Conservation (phyloP, 2,329 filamentous ascomycete genomes). For the Monascus ruber region DNA sequence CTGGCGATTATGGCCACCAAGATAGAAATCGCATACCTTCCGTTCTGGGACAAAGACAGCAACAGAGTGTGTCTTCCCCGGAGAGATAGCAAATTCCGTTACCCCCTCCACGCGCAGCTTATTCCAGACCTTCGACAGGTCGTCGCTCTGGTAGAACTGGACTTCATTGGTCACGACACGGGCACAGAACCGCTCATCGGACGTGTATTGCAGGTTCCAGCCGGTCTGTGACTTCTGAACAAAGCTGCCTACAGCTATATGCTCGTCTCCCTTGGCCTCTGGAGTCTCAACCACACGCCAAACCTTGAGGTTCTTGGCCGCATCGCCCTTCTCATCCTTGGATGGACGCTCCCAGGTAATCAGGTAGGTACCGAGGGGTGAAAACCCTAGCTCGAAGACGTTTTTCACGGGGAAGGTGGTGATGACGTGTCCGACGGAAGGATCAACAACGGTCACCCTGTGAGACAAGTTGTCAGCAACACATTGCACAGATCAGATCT, state of each 20-base stretch:
- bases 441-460: slow-evolving; percentile 73
- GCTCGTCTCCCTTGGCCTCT: slow-evolving; percentile 44
- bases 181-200: slow-evolving; percentile 86
- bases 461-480: slow-evolving; percentile 4
- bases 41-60: slow-evolving; percentile 92
- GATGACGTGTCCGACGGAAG: slow-evolving; percentile 62
- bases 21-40: slow-evolving; percentile 44
- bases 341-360: slow-evolving; percentile 92
- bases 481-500: background rate
- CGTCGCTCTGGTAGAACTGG: slow-evolving; percentile 85
- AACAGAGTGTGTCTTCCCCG: slow-evolving; percentile 80
- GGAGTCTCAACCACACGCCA: slow-evolving; percentile 70
- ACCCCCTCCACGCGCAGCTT: slow-evolving; percentile 89
- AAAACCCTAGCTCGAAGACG: slow-evolving; percentile 92
- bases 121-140: slow-evolving; percentile 83
- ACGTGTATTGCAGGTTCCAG: slow-evolving; percentile 96
- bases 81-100: slow-evolving; percentile 76
- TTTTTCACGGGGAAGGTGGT: slow-evolving; percentile 66
- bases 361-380: slow-evolving; percentile 78
- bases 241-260: slow-evolving; percentile 67
- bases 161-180: slow-evolving; percentile 94
- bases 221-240: slow-evolving; percentile 92
- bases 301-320: slow-evolving; percentile 92
- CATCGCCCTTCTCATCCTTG: slow-evolving; percentile 89
- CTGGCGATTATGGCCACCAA: slow-evolving; percentile 29